Conservation (phyloP, 441 rosid genomes). For the Eutrema salsugineum region DNA sequence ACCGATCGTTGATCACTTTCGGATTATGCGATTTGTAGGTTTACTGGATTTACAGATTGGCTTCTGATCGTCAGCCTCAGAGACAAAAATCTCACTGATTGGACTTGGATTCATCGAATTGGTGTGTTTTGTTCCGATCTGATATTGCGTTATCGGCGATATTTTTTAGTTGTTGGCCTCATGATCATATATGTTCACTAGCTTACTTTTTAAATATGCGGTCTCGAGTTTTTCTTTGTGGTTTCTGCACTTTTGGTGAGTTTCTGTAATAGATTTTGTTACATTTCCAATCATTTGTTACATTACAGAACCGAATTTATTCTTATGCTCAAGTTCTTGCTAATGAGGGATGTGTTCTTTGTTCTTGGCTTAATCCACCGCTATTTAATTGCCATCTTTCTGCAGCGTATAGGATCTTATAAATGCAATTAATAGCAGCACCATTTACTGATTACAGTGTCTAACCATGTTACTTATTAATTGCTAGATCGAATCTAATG, state of each 20-base stretch:
- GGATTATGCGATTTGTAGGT: conserved; percentile 34
- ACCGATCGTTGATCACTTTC: conserved; percentile 6
- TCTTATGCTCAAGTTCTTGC: neutral
- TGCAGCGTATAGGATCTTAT: neutral
- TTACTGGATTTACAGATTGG: conserved; percentile 87
- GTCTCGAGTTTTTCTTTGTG: neutral
- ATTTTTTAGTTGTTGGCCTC: neutral
- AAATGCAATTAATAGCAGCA: neutral
- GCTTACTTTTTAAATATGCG: neutral
- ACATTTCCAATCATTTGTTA: neutral
- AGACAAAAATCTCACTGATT: conserved; percentile 72
- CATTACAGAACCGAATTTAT: neutral
- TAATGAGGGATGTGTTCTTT: neutral
- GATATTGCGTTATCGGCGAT: neutral
- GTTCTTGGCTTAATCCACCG: neutral
- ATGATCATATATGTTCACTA: neutral
- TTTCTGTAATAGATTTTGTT: neutral
- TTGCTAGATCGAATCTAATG: no score
- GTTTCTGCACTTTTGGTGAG: neutral
- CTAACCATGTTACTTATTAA: no score
- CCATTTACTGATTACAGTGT: neutral
- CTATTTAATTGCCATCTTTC: neutral
- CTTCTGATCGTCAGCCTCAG: conserved; percentile 72
- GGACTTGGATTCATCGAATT: neutral
- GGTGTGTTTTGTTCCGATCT: neutral